phyloP scores from a whole-genome alignment of 441 rosid genomes.

The Viola pubescens region DNA sequence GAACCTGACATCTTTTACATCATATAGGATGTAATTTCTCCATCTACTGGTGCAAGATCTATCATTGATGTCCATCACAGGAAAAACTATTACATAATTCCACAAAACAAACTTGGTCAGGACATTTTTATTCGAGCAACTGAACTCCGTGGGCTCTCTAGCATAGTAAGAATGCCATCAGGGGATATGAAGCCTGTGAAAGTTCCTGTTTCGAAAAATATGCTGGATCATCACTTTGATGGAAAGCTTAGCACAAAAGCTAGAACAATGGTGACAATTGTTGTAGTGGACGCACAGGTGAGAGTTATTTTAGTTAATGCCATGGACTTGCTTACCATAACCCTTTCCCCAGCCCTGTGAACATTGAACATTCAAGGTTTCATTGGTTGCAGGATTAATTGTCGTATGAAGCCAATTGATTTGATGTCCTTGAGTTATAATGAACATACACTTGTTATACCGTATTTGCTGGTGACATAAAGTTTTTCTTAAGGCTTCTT shows the following conservation, averaged over 20 bases:
- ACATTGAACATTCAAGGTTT: too few relatives aligned
- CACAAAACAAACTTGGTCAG: constrained; percentile 91
- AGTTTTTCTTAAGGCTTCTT: too few relatives aligned
- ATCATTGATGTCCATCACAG: constrained; percentile 63
- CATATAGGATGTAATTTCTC: constrained; percentile 49
- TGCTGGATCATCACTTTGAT: constrained; percentile 78
- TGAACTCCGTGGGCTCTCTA: constrained; percentile 51
- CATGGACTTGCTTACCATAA: background rate
- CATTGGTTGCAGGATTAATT: too few relatives aligned
- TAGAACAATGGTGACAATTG: constrained; percentile 70
- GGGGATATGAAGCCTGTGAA: constrained; percentile 77
- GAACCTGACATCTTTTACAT: constrained; percentile 23
- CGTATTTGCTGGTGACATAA: too few relatives aligned
- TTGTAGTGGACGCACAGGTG: constrained; percentile 80
- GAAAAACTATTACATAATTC: constrained; percentile 73
- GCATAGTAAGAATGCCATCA: constrained; percentile 77
- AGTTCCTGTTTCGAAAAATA: constrained; percentile 83
- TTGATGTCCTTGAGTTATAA: too few relatives aligned
- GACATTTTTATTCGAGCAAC: constrained; percentile 80
- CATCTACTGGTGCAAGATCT: constrained; percentile 47
- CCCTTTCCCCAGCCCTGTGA: too few relatives aligned
- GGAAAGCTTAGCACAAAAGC: constrained; percentile 43
- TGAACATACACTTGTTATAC: too few relatives aligned
- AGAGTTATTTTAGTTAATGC: background rate
- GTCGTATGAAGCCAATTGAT: too few relatives aligned